A percentile compares a stretch with the other conserved stretches of the same genome.
Conservation (phyloP, 345 rosid genomes). For the Eucalyptus cloeziana region DNA sequence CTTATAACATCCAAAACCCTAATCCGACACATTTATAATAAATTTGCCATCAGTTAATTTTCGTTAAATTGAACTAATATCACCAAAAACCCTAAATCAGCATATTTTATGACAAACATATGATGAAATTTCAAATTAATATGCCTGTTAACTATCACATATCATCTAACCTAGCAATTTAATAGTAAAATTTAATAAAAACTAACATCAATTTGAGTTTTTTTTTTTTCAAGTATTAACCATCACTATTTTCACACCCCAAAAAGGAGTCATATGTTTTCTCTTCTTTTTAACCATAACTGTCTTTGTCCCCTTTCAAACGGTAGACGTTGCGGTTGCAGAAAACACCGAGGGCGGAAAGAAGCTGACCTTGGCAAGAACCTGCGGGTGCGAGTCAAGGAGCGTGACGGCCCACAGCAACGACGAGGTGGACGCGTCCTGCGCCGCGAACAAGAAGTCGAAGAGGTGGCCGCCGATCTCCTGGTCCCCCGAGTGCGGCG, state of each 20-base stretch:
- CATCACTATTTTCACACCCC: neutral
- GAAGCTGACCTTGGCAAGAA: constrained; percentile 7
- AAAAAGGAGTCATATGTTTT: neutral
- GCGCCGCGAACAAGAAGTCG: constrained; percentile 79
- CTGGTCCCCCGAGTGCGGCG: constrained; percentile 26
- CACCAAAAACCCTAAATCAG: too few relatives aligned
- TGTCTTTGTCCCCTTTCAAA: neutral
- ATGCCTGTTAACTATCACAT: too few relatives aligned
- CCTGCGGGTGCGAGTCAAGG: constrained; percentile 72
- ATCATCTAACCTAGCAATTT: too few relatives aligned
- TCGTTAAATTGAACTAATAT: too few relatives aligned
- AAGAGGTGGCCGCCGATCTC: constrained; percentile 67
- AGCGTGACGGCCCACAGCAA: constrained; percentile 68
- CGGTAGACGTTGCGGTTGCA: neutral
- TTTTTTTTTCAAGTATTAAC: too few relatives aligned
- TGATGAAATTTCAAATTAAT: too few relatives aligned
- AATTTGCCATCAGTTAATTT: rapidly evolving
- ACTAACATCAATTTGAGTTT: too few relatives aligned
- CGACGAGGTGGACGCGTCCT: constrained; percentile 88
- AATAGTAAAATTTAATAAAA: too few relatives aligned
- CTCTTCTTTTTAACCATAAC: neutral
- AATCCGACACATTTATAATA: too few relatives aligned
- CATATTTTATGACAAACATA: too few relatives aligned
- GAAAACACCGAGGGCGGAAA: neutral
- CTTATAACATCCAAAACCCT: too few relatives aligned